Evolutionary conservation across 768 basidiomycete species (phyloP), one percentile per base, ranked within the genome.

Genomic region (Sarcodon sp.): DNA sequence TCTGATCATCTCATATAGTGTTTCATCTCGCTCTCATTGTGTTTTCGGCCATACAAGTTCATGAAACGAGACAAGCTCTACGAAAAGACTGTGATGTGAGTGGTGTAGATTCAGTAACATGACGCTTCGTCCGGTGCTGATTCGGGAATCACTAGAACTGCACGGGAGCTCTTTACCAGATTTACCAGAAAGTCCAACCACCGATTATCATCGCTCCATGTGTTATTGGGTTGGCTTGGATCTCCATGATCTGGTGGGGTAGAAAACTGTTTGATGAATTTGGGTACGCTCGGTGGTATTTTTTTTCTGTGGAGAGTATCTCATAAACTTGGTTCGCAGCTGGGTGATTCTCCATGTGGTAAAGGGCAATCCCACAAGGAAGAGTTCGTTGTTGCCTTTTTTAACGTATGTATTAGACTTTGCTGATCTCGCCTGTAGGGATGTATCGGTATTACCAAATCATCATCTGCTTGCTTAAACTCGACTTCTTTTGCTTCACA

Each of bases 331-430:
- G 43, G 46, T 16, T 33, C 33, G 7, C 53, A 89, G 87, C 39
- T 91, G 88, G 89, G 87, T 85, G 36, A 85, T 91, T 58, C 91
- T 91, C 69, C 88, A 89, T 57, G 79, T 86, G 34, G 87, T 90
- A 16, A 87, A 87, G 33, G 88, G 89, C 34, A 86, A 88, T 55
- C 83, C 84, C 7, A 82, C 72, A 55, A 80, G 86, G 76, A 90
- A 89, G 66, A 75, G 88, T 87, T 27, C 21, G 21, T 62, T 11
- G 43, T 46, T 21, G 35, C 8, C 6, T 7, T 7, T 16, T 8
- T 44, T 35, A 18, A 13, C 8, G 33, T 47, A 4, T 45, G 44
- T 51, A 27, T 48, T 43, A 34, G 11, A 50, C 37, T 38, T 44
- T 48, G 51, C 15, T 5, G 21, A 55, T 41, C 36, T 46, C 21